Base-by-base conservation (phyloP, 495 filamentous ascomycete species). In the Aspergillus mulundensis region DNA sequence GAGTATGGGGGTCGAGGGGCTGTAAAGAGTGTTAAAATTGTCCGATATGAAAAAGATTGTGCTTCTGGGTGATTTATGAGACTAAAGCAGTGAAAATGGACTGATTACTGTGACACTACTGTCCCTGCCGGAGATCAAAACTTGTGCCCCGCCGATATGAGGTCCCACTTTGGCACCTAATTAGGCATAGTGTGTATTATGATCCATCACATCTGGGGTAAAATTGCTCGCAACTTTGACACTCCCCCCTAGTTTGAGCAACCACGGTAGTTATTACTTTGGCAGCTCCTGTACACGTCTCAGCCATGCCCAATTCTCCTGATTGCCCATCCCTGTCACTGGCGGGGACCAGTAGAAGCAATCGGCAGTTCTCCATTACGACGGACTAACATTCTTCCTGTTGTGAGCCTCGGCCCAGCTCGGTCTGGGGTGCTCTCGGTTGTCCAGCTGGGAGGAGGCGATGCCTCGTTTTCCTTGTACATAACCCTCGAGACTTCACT, bases 331-430 rank as follows among this genome's bases (percentile, higher is more conserved):
- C n/a, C n/a, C n/a, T n/a, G n/a, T n/a, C n/a, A n/a, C n/a, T n/a
- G n/a, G n/a, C n/a, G n/a, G n/a, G n/a, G n/a, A n/a, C n/a, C n/a
- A n/a, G n/a, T n/a, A n/a, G 38, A 40, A 15, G 38, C 38, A 5
- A 18, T 40, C 3, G 14, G 38, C 15, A 18, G 5, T 40, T 18
- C 15, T 40, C 38, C 15, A 18, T 40, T 15, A 40, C 8, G 15
- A 44, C 38, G 58, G 42, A 53, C 25, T 11, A 53, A 49, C 15
- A 36, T 53, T 62, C 19, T 24, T 58, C 53, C 49, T 14, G 7
- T 28, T 3, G n/a, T 36, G 48, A 55, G 56, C 64, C 64, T 66
- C 64, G 64, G 64, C 52, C 61, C 44, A 12, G 34, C 10, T 38
- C 46, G 14, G 14, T 40, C 25, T 30, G 47, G 10, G 11, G 21